phyloP scores from a whole-genome alignment of 805 yeast genomes.

The Metschnikowia koreensis region DNA sequence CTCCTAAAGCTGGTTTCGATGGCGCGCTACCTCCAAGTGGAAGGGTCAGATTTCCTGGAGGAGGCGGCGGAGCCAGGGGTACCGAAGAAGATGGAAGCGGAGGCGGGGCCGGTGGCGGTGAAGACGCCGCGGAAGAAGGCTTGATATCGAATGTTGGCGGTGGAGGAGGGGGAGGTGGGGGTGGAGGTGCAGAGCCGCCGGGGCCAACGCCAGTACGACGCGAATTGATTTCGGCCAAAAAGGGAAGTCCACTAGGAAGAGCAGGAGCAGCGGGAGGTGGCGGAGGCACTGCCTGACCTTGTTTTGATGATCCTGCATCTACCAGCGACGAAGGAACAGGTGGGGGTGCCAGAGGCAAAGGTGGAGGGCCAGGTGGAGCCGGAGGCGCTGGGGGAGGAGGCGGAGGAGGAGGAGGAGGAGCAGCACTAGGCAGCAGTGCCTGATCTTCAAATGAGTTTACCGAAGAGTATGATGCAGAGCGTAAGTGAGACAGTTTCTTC shows the following conservation, averaged over 20 bases:
- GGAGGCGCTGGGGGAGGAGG: conserved; percentile 5
- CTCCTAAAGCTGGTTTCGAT: conserved; percentile 26
- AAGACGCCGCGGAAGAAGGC: conserved; percentile 12
- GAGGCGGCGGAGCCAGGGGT: conserved; percentile 16
- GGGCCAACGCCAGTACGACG: conserved; percentile 6
- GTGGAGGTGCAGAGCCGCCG: conserved; percentile 14
- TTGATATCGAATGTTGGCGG: conserved; percentile 18
- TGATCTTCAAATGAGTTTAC: conserved; percentile 15
- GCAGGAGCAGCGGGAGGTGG: conserved; percentile 12
- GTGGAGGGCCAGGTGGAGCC: conserved; percentile 15
- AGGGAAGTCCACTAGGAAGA: conserved; percentile 13
- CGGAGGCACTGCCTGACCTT: conserved; percentile 12
- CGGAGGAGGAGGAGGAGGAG: conserved; percentile 4
- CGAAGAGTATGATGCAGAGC: conserved; percentile 23
- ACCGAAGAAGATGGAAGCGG: conserved; percentile 18
- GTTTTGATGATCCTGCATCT: conserved; percentile 1
- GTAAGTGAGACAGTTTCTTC: conserved; percentile 36
- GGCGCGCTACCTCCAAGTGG: conserved; percentile 11
- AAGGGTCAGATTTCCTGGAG: conserved; percentile 26
- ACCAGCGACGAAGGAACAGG: conserved; percentile 9
- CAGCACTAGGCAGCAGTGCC: not conserved
- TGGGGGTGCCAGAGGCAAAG: conserved; percentile 17
- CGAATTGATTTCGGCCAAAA: conserved; percentile 19
- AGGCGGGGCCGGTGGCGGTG: conserved; percentile 12
- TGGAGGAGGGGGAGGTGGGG: conserved; percentile 19